Percentiles rank a stretch among this genome's conserved stretches.
These are phyloP conservation scores for Penicillium paradoxum DNA, from an alignment of 495 filamentous ascomycete genomes.

Conservation along the genomic window DNA sequence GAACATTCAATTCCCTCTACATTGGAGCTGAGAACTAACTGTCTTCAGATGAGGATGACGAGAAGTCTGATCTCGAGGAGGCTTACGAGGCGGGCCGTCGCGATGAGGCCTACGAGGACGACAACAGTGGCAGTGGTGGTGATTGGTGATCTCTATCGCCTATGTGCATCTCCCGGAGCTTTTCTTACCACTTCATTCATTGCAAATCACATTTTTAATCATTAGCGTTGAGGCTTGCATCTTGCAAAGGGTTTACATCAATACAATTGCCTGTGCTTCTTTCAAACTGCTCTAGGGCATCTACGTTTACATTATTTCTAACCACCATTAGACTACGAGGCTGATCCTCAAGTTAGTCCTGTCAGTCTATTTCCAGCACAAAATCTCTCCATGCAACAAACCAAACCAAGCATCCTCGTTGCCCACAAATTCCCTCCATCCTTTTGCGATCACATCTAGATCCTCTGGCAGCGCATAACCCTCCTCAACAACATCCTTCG, in stretches of 20 bases:
- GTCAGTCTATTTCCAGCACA: constrained; percentile 39
- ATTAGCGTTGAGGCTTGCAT: neutral
- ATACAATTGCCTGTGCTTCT: neutral
- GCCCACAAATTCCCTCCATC: constrained; percentile 43
- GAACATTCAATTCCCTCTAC: neutral
- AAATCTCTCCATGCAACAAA: constrained; percentile 49
- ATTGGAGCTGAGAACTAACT: neutral
- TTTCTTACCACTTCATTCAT: neutral
- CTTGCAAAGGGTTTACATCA: neutral
- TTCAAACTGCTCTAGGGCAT: neutral
- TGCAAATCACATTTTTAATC: neutral
- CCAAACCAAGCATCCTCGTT: constrained; percentile 49
- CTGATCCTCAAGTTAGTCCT: neutral
- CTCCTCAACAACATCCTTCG: constrained; percentile 29
- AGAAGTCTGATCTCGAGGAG: constrained; percentile 10
- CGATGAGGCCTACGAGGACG: constrained; percentile 19
- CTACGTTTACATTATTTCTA: neutral
- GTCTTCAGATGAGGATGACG: constrained; percentile 13
- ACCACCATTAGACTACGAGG: neutral
- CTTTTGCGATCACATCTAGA: constrained; percentile 34
- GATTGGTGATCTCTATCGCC: neutral
- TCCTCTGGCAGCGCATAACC: constrained; percentile 37
- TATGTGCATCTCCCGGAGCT: neutral
- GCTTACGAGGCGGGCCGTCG: constrained; percentile 22
- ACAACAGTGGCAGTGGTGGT: constrained; percentile 12